These are phyloP conservation scores for Canavalia gladiata DNA, from an alignment of 306 rosid genomes.

Conservation along the genomic window DNA sequence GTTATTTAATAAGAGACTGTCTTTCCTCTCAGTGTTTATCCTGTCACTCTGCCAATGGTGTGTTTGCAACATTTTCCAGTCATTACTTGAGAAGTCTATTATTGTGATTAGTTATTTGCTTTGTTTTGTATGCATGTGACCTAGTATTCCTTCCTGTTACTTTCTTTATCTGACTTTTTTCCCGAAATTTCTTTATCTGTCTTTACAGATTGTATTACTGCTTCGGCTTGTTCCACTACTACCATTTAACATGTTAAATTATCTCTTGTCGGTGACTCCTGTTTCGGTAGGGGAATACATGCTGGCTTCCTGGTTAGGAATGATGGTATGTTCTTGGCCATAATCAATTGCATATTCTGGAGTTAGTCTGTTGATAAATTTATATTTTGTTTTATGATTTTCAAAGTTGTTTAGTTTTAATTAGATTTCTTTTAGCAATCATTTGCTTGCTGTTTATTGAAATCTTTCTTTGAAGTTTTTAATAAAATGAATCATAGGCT, in stretches of 20 bases:
- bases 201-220: constrained; percentile 82
- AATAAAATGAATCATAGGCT: background rate
- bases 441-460: background rate
- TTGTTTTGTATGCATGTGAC: background rate
- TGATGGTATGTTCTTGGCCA: constrained; percentile 80
- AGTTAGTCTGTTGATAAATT: constrained; percentile 30
- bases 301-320: constrained; percentile 98
- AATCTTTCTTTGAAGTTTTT: background rate
- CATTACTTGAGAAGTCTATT: constrained; percentile 29
- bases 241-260: constrained; percentile 91
- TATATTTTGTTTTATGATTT: constrained; percentile 27
- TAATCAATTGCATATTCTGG: constrained; percentile 34
- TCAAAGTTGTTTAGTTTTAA: background rate
- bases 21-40: background rate
- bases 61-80: background rate
- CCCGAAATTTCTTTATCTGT: background rate
- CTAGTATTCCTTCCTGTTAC: constrained; percentile 25
- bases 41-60: background rate
- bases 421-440: constrained; percentile 41
- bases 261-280: constrained; percentile 92
- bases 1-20: background rate
- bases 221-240: constrained; percentile 98
- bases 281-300: constrained; percentile 83
- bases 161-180: background rate
- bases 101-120: constrained; percentile 11